Conservation (phyloP, 495 filamentous ascomycete genomes). For the Aspergillus taichungensis region DNA sequence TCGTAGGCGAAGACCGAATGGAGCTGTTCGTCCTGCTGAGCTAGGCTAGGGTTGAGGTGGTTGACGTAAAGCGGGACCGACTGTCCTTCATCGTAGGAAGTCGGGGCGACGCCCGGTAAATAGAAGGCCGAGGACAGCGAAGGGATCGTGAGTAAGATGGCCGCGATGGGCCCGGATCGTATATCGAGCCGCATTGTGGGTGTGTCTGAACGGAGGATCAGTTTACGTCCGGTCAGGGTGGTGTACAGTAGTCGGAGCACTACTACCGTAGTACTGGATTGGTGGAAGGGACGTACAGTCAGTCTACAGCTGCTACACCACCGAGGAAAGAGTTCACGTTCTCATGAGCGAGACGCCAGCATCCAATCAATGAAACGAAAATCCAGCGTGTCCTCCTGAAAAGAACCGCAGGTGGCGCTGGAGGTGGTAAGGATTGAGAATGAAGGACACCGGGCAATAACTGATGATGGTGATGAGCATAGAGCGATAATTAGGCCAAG, state of each 20-base stretch:
- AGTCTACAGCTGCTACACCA: conserved; percentile 15
- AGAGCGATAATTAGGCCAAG: conserved; percentile 11
- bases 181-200: conserved; percentile 34
- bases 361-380: not conserved
- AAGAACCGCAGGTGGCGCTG: too few species aligned
- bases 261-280: conserved; percentile 3
- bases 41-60: conserved; percentile 76
- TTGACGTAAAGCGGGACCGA: conserved; percentile 88
- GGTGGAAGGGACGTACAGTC: conserved; percentile 6
- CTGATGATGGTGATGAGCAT: not conserved
- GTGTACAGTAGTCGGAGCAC: conserved; percentile 9
- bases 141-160: conserved; percentile 25
- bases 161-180: conserved; percentile 19
- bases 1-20: conserved; percentile 90
- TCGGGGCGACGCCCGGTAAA: conserved; percentile 92
- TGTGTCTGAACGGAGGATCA: conserved; percentile 3
- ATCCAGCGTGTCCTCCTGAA: not conserved
- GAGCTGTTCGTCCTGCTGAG: conserved; percentile 61
- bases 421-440: not conserved
- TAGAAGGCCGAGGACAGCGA: conserved; percentile 73
- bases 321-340: not conserved
- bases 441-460: not conserved
- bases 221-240: too few species aligned
- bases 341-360: conserved; percentile 4
- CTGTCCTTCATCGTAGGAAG: conserved; percentile 68